Evolutionary conservation across 176 grass and related monocot species (phyloP).

Genomic region (Ensete glaucum): DNA sequence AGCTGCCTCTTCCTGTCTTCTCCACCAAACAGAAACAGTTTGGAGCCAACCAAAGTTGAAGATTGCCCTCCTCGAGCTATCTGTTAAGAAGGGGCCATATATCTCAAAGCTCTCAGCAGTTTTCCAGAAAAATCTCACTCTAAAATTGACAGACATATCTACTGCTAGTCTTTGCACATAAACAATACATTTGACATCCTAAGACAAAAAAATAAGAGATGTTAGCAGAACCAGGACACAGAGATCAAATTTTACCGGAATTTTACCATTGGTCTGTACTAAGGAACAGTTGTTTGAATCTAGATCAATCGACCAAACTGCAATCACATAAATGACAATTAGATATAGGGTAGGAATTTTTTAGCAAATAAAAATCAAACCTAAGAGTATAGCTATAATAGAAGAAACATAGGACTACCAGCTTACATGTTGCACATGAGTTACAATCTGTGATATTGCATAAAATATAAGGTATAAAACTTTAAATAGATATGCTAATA

Average conservation of each 20-base stretch:
- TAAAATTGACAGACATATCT: background rate
- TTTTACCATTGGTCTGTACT: constrained; percentile 59
- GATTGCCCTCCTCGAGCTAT: constrained; percentile 79
- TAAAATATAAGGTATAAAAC: too few relatives aligned
- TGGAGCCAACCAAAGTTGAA: constrained; percentile 52
- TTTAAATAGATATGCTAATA: too few relatives aligned
- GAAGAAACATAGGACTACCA: background rate
- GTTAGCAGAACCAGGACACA: background rate
- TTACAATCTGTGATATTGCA: too few relatives aligned
- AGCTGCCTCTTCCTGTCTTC: constrained; percentile 73
- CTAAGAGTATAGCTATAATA: background rate
- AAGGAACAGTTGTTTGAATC: constrained; percentile 51
- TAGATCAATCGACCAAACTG: constrained; percentile 88
- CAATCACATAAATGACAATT: constrained; percentile 14
- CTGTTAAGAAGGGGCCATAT: constrained; percentile 30
- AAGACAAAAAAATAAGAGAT: background rate
- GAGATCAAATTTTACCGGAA: constrained; percentile 60
- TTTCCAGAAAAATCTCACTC: constrained; percentile 5
- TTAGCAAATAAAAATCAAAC: background rate
- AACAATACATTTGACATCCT: constrained; percentile 1
- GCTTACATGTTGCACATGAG: background rate
- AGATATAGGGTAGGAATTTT: background rate
- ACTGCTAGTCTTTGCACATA: background rate
- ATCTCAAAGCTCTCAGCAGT: constrained; percentile 22
- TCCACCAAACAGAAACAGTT: constrained; percentile 88